A percentile compares a stretch with the other conserved stretches of the same genome.
phyloP scores from a whole-genome alignment of 352 stramenopile genomes.

The Phytophthora ramorum region DNA sequence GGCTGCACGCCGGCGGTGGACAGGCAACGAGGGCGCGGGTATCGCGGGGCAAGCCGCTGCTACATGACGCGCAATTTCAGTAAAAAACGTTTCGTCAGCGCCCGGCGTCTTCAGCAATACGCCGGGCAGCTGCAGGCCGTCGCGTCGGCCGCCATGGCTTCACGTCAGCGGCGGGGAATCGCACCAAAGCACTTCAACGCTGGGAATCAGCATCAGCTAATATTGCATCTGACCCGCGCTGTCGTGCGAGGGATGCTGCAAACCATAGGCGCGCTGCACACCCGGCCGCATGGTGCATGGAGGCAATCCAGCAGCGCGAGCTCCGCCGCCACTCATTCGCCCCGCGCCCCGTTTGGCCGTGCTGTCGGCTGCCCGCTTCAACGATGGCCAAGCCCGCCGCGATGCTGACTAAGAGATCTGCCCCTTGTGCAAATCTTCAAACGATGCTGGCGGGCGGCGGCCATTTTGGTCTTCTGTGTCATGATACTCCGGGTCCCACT shows the following conservation, averaged over 20 bases:
- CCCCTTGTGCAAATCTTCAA: slow-evolving; percentile 20
- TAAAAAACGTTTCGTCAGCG: slow-evolving; percentile 2
- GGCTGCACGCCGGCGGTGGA: too few relatives aligned
- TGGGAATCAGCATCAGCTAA: slow-evolving; percentile 27
- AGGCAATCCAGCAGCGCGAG: background rate
- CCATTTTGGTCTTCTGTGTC: background rate
- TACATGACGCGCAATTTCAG: slow-evolving; percentile 7
- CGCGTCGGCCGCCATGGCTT: background rate
- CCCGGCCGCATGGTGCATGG: background rate
- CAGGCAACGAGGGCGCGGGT: too few relatives aligned
- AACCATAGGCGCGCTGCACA: background rate
- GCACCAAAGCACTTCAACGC: slow-evolving; percentile 18
- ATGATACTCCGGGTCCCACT: slow-evolving; percentile 27
- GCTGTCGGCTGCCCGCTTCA: slow-evolving; percentile 12
- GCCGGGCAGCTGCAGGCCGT: background rate
- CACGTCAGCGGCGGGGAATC: background rate
- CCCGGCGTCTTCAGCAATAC: background rate
- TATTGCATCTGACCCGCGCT: slow-evolving; percentile 20
- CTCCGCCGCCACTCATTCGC: slow-evolving; percentile 8
- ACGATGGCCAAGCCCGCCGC: background rate
- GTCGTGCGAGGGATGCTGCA: slow-evolving; percentile 28
- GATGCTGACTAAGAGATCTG: slow-evolving; percentile 28
- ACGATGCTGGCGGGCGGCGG: background rate
- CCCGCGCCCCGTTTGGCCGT: background rate
- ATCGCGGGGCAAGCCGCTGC: background rate